Percentiles rank a stretch among this genome's conserved stretches.
Evolutionary conservation across 768 basidiomycete genomes (phyloP).

Genomic region (Coprinopsis cinerea): DNA sequence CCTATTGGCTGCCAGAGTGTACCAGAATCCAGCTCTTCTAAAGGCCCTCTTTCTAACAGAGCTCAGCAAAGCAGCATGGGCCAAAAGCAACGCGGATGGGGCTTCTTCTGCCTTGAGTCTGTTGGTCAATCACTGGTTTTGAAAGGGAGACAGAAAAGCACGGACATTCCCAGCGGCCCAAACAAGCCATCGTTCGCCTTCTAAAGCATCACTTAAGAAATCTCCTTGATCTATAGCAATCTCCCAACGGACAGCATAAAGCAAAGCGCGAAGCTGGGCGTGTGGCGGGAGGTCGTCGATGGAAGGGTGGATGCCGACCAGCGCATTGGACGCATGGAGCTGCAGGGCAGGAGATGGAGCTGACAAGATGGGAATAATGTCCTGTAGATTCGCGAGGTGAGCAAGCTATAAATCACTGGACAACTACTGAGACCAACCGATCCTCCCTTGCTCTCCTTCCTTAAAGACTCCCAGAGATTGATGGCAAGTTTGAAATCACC

Average conservation of each 20-base stretch:
- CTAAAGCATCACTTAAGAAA: slow-evolving; percentile 50
- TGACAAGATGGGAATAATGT: slow-evolving; percentile 72
- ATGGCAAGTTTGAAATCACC: slow-evolving; percentile 86
- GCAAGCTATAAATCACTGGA: background rate
- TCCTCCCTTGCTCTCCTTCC: slow-evolving; percentile 85
- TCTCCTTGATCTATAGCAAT: slow-evolving; percentile 51
- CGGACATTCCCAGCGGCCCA: slow-evolving; percentile 80
- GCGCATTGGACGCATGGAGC: slow-evolving; percentile 56
- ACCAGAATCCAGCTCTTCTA: slow-evolving; percentile 74
- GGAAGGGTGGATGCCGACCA: slow-evolving; percentile 41
- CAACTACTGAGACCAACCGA: slow-evolving; percentile 48
- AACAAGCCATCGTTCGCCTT: slow-evolving; percentile 82
- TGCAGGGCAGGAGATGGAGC: slow-evolving; percentile 58
- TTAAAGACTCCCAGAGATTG: slow-evolving; percentile 76
- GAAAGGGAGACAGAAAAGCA: slow-evolving; percentile 13
- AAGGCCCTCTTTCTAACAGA: slow-evolving; percentile 41
- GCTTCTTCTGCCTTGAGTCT: slow-evolving; percentile 71
- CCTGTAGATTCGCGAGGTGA: slow-evolving; percentile 36
- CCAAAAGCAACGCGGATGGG: slow-evolving; percentile 71
- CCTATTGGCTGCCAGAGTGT: slow-evolving; percentile 65
- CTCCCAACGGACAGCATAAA: slow-evolving; percentile 75
- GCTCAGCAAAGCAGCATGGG: slow-evolving; percentile 73
- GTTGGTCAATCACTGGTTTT: slow-evolving; percentile 19
- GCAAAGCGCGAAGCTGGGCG: slow-evolving; percentile 63
- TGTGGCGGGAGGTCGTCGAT: slow-evolving; percentile 48